Evolutionary conservation across 345 rosid species (phyloP), one percentile per base, ranked within the genome.

Genomic region (Rhodamnia argentea): DNA sequence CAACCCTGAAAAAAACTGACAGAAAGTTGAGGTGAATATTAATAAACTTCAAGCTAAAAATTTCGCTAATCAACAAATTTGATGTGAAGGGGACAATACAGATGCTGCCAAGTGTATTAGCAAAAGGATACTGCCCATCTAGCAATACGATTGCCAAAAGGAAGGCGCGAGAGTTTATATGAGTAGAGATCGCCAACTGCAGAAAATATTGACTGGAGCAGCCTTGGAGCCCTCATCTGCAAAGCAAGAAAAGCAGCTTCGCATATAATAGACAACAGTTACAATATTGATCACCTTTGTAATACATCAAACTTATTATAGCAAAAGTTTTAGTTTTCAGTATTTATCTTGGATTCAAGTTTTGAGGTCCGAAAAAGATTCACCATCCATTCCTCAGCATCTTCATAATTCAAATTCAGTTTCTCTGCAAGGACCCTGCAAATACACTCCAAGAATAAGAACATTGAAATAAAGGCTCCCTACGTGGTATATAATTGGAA

Each of bases 331-430:
- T 51, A 44, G 47, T 14, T 59, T 56, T 53, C n/a, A 23, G 16
- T 40, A 87, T 74, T 88, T 88, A 98, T 94, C 92, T 96, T 96
- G 82, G 98, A 99, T 87, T 98, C 98, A 7, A 96, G 95, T 90
- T 98, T 95, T 84, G 99, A 98, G 92, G 90, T 92, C n/a, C 94
- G 96, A 87, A 98, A 94, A n/a, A 96, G 99, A 90, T 93, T 94
- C 86, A 94, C 98, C 89, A 98, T 95, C 99, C 98, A 97, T 89
- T 96, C 95, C 93, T 97, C 98, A 51, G 96, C 98, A 59, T 97
- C 99, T 64, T 98, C 97, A 78, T 94, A 94, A 89, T 94, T 94
- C 88, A 98, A 92, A 87, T 96, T 98, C 92, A 98, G 87, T 89
- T 98, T 98, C 92, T 94, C 97, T 50, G 96, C 98, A 52, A 98